phyloP scores from a whole-genome alignment of 2,329 filamentous ascomycete genomes.

The Neonectria faginata region DNA sequence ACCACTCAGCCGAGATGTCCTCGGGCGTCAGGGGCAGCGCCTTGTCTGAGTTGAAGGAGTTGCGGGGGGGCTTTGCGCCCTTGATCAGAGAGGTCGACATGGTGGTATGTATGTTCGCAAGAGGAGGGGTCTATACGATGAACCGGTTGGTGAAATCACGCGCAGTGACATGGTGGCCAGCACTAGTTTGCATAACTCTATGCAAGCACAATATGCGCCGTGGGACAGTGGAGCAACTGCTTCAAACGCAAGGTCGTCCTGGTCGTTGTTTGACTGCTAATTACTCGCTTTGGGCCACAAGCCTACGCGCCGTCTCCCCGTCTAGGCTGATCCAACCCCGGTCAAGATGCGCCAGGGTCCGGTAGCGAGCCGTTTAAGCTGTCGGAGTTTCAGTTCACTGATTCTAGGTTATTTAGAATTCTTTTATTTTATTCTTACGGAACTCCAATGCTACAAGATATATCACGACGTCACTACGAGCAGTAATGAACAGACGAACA shows the following conservation, averaged over 20 bases:
- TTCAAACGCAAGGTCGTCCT: neutral
- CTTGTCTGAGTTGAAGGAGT: conserved; percentile 18
- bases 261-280: neutral
- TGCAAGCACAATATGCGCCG: neutral
- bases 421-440: too few relatives aligned
- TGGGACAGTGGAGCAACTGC: neutral
- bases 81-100: conserved; percentile 9
- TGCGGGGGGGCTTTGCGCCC: conserved; percentile 6
- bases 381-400: too few relatives aligned
- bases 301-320: neutral
- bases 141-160: neutral
- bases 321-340: neutral
- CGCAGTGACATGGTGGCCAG: neutral
- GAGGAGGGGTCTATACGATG: neutral
- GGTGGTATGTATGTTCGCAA: neutral
- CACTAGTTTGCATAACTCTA: neutral
- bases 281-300: neutral
- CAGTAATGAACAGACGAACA: too few relatives aligned
- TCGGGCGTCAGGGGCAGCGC: conserved; percentile 19
- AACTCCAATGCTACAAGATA: neutral
- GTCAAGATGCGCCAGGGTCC: neutral
- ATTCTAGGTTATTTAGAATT: too few relatives aligned
- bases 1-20: conserved; percentile 17
- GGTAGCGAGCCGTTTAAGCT: neutral
- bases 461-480: neutral